phyloP scores from a whole-genome alignment of 805 yeast species.

The Candida namnaoensis region DNA sequence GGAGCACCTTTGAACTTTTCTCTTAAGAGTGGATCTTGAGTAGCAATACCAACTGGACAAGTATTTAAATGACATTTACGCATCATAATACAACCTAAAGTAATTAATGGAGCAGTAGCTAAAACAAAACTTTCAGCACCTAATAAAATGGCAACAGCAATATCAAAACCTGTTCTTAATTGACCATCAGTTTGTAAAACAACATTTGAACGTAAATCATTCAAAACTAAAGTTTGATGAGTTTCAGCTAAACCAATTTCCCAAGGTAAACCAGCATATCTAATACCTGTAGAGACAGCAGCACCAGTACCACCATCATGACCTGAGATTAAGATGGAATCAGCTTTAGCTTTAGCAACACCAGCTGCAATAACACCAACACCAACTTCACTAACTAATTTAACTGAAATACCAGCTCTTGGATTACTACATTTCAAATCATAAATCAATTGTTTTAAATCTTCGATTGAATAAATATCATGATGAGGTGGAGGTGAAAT shows the following conservation, averaged over 20 bases:
- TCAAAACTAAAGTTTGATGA: conserved; percentile 92
- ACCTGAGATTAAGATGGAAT: conserved; percentile 90
- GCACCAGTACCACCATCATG: conserved; percentile 99
- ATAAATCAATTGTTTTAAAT: conserved; percentile 90
- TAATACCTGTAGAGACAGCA: conserved; percentile 93
- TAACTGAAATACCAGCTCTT: conserved; percentile 92
- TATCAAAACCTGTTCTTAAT: conserved; percentile 92
- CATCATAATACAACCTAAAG: conserved; percentile 97
- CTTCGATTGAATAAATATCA: conserved; percentile 97
- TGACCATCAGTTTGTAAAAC: conserved; percentile 98
- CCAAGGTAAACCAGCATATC: conserved; percentile 98
- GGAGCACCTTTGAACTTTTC: conserved; percentile 94
- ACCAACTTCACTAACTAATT: conserved; percentile 96
- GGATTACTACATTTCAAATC: conserved; percentile 97
- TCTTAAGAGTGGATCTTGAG: conserved; percentile 93
- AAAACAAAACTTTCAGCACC: conserved; percentile 99
- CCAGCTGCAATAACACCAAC: conserved; percentile 99
- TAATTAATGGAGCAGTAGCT: conserved; percentile 94
- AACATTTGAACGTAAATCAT: conserved; percentile 93
- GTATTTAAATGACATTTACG: conserved; percentile 89
- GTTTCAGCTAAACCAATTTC: conserved; percentile 97
- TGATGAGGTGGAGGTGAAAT: conserved; percentile 99
- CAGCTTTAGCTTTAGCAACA: conserved; percentile 98
- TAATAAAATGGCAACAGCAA: conserved; percentile 88
- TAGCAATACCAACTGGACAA: conserved; percentile 98